Base-by-base conservation (phyloP, 1,284 basidiomycete species). In the Austropuccinia psidii region DNA sequence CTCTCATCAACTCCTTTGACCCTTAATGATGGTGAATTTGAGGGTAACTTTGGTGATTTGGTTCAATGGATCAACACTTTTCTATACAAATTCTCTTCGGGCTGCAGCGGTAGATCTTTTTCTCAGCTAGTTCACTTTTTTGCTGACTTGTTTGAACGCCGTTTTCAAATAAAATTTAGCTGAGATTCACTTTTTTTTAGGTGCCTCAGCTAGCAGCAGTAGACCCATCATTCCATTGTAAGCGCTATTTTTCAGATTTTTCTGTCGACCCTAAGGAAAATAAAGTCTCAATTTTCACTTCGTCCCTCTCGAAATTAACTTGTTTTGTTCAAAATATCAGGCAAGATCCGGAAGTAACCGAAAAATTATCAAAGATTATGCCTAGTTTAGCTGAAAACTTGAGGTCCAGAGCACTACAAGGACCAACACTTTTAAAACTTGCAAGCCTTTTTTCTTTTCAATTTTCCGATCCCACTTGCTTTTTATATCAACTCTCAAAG, bases 11-110 rank as follows among this genome's bases (percentile, higher is more conserved):
- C 66, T 11, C 66, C 66, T 11, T 17, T 69, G 2, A 58, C 54
- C 1, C 41, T 69, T 19, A 69, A 69, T 29, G 27, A 58, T 41
- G 54, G 54, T 15, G 66, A 57, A 35, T 69, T 69, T 21, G 54
- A 69, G 27, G 66, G 66, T 11, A 69, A 69, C 54, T 69, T 69
- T 58, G 54, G 54, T 29, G 66, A 69, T 33, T 35, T 69, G 39
- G 41, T 69, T 19, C 50, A 69, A n/a, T 69, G 66, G 66, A 41
- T 69, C 21, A 41, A 41, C 17, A 57, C 66, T 15, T 69, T 69
- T 43, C 45, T 69, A 41, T 15, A 8, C n/a, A 5, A 41, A 11
- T 69, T 24, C 19, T 67, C 33, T 8, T 21, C 65, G 24, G 60
- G 60, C 29, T 45, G 41, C 19, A n/a, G 41, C 13, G 39, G 60